Evolutionary conservation across 2,329 filamentous ascomycete species (phyloP).

Genomic region (Fusarium sp.): DNA sequence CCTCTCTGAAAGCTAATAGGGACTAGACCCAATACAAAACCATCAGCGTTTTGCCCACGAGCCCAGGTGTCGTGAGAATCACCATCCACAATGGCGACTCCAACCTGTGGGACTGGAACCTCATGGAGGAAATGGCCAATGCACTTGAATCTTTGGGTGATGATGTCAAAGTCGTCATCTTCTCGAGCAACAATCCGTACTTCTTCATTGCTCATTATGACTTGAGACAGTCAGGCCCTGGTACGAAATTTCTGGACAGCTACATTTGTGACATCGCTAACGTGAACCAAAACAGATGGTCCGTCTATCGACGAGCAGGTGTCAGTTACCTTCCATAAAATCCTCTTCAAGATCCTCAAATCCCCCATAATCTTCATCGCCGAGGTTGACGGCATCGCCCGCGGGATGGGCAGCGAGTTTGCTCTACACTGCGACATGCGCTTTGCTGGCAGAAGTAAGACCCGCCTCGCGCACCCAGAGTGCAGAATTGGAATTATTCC

Average conservation of each 20-base stretch:
- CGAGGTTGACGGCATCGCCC: background rate
- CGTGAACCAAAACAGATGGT: background rate
- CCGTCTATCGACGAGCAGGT: background rate
- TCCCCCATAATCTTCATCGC: background rate
- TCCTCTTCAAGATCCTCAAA: background rate
- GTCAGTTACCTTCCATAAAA: background rate
- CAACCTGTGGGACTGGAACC: background rate
- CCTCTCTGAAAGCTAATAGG: fast-evolving
- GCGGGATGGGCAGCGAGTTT: background rate
- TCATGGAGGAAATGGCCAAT: background rate
- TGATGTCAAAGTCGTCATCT: background rate
- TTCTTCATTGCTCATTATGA: background rate
- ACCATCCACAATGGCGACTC: background rate
- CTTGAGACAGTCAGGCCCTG: background rate
- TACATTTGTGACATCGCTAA: background rate
- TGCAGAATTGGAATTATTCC: background rate
- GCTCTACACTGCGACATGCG: background rate
- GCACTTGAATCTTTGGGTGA: background rate
- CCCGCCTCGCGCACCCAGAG: background rate
- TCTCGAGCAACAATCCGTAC: background rate
- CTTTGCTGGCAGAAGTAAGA: background rate
- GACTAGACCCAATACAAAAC: background rate
- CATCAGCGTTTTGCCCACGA: background rate
- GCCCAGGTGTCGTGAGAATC: background rate
- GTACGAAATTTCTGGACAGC: background rate